Conservation (phyloP, 495 filamentous ascomycete species). For the Hypoxylon subgilvum region DNA sequence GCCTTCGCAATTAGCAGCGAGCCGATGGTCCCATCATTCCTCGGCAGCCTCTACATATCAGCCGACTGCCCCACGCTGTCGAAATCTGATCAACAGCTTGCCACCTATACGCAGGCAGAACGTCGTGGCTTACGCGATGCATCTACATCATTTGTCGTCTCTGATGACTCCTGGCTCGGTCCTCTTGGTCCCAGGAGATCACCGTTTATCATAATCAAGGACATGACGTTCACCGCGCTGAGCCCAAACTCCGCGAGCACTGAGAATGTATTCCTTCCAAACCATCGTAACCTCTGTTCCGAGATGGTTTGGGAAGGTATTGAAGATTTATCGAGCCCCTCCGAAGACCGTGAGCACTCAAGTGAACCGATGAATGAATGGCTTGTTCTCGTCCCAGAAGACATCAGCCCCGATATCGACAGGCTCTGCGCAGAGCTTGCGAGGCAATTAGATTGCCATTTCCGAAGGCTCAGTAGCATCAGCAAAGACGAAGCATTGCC, state of each 20-base stretch:
- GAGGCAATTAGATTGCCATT: slow-evolving; percentile 4
- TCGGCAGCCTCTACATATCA: slow-evolving; percentile 33
- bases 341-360: background rate
- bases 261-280: slow-evolving; percentile 39
- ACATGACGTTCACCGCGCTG: slow-evolving; percentile 27
- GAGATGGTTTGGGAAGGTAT: slow-evolving; percentile 41
- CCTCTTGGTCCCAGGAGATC: background rate
- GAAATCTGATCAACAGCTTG: slow-evolving; percentile 3
- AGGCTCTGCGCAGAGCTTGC: slow-evolving; percentile 2
- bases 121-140: slow-evolving; percentile 12
- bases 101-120: slow-evolving; percentile 10
- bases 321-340: background rate
- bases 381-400: slow-evolving; percentile 23
- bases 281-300: slow-evolving; percentile 41
- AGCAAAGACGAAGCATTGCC: slow-evolving; percentile 4
- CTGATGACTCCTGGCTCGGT: slow-evolving; percentile 19
- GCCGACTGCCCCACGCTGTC: slow-evolving; percentile 14
- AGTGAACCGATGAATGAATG: background rate
- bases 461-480: slow-evolving; percentile 22
- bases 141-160: slow-evolving; percentile 22
- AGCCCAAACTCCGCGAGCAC: background rate
- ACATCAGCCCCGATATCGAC: background rate
- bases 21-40: slow-evolving; percentile 36
- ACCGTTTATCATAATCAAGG: slow-evolving; percentile 24
- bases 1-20: slow-evolving; percentile 22